These are phyloP conservation scores for Yamadazyma triangularis DNA, from an alignment of 1,139 yeast species.

Conservation along the genomic window DNA sequence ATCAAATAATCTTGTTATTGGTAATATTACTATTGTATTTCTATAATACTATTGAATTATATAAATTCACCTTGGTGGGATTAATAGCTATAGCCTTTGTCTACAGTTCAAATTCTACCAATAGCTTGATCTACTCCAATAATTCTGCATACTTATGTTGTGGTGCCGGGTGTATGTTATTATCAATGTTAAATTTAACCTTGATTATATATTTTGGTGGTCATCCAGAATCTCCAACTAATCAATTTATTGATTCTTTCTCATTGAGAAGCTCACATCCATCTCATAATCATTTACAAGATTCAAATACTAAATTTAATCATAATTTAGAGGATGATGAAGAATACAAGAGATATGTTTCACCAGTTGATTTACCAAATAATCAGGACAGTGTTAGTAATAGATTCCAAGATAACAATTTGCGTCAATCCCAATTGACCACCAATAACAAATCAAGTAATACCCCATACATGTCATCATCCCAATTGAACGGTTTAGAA, in stretches of 20 bases:
- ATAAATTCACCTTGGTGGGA: conserved; percentile 60
- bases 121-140: conserved; percentile 67
- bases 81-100: conserved; percentile 64
- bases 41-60: conserved; percentile 65
- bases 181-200: conserved; percentile 70
- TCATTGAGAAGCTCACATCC: conserved; percentile 32
- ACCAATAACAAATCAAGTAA: conserved; percentile 21
- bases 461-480: conserved; percentile 48
- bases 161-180: conserved; percentile 85
- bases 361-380: not conserved
- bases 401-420: conserved; percentile 31
- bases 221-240: conserved; percentile 74
- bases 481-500: conserved; percentile 57
- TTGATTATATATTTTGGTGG: conserved; percentile 90
- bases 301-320: conserved; percentile 7
- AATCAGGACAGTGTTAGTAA: not conserved
- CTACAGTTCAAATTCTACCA: conserved; percentile 80
- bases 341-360: conserved; percentile 24
- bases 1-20: conserved; percentile 58
- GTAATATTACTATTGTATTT: conserved; percentile 58
- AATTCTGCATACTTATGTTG: conserved; percentile 71
- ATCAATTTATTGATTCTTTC: conserved; percentile 81
- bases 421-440: conserved; percentile 36
- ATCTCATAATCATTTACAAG: conserved; percentile 15
- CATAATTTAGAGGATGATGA: conserved; percentile 20